Conservation (phyloP, 2,329 filamentous ascomycete genomes). For the Alternaria infectoria region DNA sequence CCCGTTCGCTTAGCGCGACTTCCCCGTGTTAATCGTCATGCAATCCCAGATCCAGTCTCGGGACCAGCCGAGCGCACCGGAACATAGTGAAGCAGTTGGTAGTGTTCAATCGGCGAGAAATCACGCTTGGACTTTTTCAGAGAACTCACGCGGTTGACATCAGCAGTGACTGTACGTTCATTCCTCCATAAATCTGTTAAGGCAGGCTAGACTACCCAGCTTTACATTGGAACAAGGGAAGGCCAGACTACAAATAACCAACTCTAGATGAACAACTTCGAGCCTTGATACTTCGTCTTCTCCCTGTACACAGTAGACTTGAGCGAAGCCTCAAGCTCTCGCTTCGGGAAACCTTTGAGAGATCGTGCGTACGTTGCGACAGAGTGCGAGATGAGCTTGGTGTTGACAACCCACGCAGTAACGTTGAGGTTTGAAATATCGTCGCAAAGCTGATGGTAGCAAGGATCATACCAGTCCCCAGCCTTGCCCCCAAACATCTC, state of each 20-base stretch:
- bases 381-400: constrained; percentile 48
- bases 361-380: constrained; percentile 46
- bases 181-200: not conserved
- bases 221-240: not conserved
- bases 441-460: constrained; percentile 51
- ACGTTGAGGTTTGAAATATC: constrained; percentile 48
- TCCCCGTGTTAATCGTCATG: not conserved
- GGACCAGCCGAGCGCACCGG: not conserved
- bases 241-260: not conserved
- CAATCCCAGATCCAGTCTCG: not conserved
- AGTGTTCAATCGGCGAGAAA: not conserved
- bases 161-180: not conserved
- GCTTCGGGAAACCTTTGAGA: constrained; percentile 45
- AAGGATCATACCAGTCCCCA: constrained; percentile 48
- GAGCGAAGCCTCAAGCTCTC: constrained; percentile 21
- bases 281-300: constrained; percentile 41
- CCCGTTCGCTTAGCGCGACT: constrained; percentile 3
- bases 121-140: not conserved
- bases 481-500: constrained; percentile 48
- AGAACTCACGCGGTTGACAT: not conserved
- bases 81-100: not conserved
- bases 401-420: constrained; percentile 49
- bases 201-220: not conserved
- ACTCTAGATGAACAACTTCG: constrained; percentile 39
- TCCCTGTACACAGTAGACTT: constrained; percentile 27